Base-by-base conservation (phyloP, 805 yeast genomes). In the Teunomyces barrocoloradensis region DNA sequence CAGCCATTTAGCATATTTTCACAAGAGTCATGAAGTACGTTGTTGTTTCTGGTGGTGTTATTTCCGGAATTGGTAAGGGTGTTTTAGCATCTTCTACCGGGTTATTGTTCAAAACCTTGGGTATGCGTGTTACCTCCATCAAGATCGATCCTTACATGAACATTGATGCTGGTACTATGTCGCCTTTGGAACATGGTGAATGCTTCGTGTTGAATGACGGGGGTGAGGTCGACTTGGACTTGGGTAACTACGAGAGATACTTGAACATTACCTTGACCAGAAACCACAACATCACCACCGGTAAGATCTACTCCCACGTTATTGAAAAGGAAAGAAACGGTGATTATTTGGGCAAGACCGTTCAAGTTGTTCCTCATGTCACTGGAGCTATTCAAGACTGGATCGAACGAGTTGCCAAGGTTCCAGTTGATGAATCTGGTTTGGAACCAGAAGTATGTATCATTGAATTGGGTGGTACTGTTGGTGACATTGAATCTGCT, bases 81-180 rank as follows among this genome's bases (percentile, higher is more conserved):
- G 99, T 94, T 53, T 78, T 87, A 50, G 99, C 99, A 51, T 90
- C 97, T 30, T 89, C 97, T 51, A 94, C 98, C 29, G 99, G 99
- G 51, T 82, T 94, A 72, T 70, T 94, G 54, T 80, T 94, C 71
- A 94, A 94, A 70, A 91, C 99, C 35, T 74, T 89, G 49, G 99
- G 99, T 51, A 79, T 87, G 61, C 85, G 96, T 65, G 98, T 92
- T 53, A 92, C 99, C 3, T 90, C 98, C 12, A 92, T 94, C 75
- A 94, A 94, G 71, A 94, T 94, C 62, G 99, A 94, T 74, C 99
- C 99, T 35, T 94, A 94, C 73, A 88, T 94, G 96, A 94, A 94
- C 74, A 89, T 94, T 58, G 99, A 94, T 74, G 99, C 99, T 34
- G 99, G 99, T 60, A 94, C 99, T 39, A 94, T 94, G 99, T 89